Conservation (phyloP, 768 basidiomycete genomes). For the Suillus cothurnatus region DNA sequence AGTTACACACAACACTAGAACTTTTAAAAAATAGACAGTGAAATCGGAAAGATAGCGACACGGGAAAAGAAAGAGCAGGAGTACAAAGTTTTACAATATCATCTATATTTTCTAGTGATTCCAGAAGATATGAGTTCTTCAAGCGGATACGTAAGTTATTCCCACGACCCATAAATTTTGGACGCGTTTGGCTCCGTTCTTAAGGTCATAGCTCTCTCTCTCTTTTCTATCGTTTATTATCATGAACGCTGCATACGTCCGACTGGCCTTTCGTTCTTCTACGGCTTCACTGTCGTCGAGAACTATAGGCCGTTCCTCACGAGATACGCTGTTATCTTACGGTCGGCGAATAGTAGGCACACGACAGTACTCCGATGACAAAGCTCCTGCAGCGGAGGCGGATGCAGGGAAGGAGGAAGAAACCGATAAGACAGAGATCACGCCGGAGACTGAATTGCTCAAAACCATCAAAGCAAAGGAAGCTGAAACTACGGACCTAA, state of each 20-base stretch:
- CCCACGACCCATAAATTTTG: constrained; percentile 12
- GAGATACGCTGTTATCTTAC: constrained; percentile 26
- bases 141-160: constrained; percentile 24
- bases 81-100: neutral
- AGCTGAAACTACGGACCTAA: constrained; percentile 80
- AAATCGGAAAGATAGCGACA: neutral
- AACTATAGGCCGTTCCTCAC: constrained; percentile 43
- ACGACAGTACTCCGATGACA: constrained; percentile 65
- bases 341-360: constrained; percentile 24
- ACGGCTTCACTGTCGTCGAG: constrained; percentile 58
- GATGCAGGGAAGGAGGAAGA: constrained; percentile 29
- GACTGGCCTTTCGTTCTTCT: constrained; percentile 59
- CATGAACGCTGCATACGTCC: constrained; percentile 57
- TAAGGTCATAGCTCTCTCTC: neutral
- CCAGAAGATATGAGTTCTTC: neutral
- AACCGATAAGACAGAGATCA: constrained; percentile 23
- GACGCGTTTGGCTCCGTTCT: constrained; percentile 9
- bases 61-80: constrained; percentile 1
- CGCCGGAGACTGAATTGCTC: constrained; percentile 40
- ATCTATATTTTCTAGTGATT: neutral
- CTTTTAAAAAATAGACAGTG: constrained; percentile 7
- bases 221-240: constrained; percentile 11
- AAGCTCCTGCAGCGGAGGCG: constrained; percentile 35
- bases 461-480: constrained; percentile 79
- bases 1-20: constrained; percentile 8